phyloP scores from a whole-genome alignment of 805 yeast species.

The Candida wancherniae region DNA sequence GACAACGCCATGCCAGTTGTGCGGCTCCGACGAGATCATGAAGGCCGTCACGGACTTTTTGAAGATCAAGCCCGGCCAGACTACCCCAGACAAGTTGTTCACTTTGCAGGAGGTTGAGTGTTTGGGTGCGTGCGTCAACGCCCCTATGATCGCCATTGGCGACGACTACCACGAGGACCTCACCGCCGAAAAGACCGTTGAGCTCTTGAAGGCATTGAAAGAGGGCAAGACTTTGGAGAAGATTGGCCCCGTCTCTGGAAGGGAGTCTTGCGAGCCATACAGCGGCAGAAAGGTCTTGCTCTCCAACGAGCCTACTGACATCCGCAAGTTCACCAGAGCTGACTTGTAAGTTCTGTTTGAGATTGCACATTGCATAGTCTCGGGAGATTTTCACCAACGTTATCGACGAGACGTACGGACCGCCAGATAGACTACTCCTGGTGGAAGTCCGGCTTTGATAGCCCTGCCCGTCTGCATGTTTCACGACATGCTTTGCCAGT shows the following conservation, averaged over 20 bases:
- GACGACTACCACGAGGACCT: conserved; percentile 82
- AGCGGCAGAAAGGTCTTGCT: conserved; percentile 63
- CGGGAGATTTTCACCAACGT: no score
- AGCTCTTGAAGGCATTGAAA: conserved; percentile 57
- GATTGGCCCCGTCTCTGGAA: conserved; percentile 68
- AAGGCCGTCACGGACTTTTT: conserved; percentile 59
- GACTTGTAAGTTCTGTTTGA: conserved; percentile 44
- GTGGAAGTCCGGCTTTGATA: no score
- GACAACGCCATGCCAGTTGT: conserved; percentile 83
- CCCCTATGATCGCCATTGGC: conserved; percentile 81
- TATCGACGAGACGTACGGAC: no score
- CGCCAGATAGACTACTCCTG: no score
- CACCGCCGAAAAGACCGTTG: conserved; percentile 59
- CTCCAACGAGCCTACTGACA: conserved; percentile 60
- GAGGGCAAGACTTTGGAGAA: conserved; percentile 52
- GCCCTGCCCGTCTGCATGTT: no score
- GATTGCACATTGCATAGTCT: no score
- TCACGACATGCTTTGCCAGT: no score
- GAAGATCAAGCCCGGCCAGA: conserved; percentile 69
- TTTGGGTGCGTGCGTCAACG: conserved; percentile 88
- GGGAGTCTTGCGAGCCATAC: conserved; percentile 73
- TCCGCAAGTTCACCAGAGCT: conserved; percentile 64
- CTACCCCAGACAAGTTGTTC: conserved; percentile 69
- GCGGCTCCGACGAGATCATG: conserved; percentile 78
- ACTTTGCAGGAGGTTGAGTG: conserved; percentile 87